A percentile compares a stretch with the other conserved stretches of the same genome.
Conservation (phyloP, 257 asterid genomes). For the Marsdenia floribunda region DNA sequence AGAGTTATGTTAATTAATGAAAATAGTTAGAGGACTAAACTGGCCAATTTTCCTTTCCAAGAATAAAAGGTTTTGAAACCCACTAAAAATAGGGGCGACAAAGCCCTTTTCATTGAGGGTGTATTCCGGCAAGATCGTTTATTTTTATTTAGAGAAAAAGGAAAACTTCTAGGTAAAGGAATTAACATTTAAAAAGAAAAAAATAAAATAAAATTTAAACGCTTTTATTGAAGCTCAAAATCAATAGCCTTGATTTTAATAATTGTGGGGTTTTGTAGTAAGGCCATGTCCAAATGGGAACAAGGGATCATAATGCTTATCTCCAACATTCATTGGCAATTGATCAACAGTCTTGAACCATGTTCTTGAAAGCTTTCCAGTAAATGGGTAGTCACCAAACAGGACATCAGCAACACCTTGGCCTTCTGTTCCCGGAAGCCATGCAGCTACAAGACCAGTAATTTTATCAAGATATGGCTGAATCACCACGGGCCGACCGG, state of each 20-base stretch:
- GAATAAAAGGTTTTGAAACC: too few relatives aligned
- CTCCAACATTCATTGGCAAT: slow-evolving; percentile 31
- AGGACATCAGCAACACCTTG: slow-evolving; percentile 29
- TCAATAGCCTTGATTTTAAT: background rate
- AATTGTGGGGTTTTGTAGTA: slow-evolving; percentile 1
- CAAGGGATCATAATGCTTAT: slow-evolving; percentile 25
- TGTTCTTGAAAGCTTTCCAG: slow-evolving; percentile 22
- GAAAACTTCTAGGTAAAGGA: too few relatives aligned
- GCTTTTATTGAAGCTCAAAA: background rate
- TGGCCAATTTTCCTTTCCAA: too few relatives aligned
- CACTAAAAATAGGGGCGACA: too few relatives aligned
- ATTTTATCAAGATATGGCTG: slow-evolving; percentile 20
- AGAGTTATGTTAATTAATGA: too few relatives aligned
- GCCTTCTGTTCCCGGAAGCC: slow-evolving; percentile 33
- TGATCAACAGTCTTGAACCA: slow-evolving; percentile 36
- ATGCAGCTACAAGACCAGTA: slow-evolving; percentile 28
- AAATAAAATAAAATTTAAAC: too few relatives aligned
- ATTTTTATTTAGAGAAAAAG: too few relatives aligned
- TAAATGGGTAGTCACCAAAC: slow-evolving; percentile 25
- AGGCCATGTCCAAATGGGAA: slow-evolving; percentile 29
- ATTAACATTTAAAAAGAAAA: too few relatives aligned
- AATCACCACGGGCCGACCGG: slow-evolving; percentile 27
- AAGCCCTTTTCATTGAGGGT: too few relatives aligned
- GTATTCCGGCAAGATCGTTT: too few relatives aligned
- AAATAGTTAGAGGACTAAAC: too few relatives aligned